Conservation (phyloP, 345 rosid genomes). For the Populus simonii region DNA sequence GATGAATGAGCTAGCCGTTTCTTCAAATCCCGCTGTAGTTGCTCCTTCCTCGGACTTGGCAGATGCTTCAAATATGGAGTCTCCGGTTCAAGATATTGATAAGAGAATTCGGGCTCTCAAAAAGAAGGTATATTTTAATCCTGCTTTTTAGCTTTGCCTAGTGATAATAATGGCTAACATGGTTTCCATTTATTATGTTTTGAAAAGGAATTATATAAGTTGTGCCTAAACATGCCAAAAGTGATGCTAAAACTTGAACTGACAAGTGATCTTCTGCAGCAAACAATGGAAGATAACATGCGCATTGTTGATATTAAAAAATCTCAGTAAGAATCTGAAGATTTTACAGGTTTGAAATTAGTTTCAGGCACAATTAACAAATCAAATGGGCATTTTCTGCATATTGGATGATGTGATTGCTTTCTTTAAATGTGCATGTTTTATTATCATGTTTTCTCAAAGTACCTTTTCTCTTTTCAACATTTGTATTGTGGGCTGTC, state of each 20-base stretch:
- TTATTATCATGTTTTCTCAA: neutral
- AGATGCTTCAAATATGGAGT: conserved; percentile 36
- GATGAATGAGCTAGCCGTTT: conserved; percentile 59
- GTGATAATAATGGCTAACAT: neutral
- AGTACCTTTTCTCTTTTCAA: neutral
- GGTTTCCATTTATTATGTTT: neutral
- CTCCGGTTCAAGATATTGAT: conserved; percentile 57
- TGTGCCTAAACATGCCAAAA: neutral
- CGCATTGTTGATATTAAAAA: neutral
- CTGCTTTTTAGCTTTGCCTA: conserved; percentile 3
- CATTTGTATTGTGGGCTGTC: neutral
- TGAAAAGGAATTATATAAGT: conserved; percentile 4
- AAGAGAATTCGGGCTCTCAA: conserved; percentile 81
- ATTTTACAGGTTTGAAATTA: neutral
- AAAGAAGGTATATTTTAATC: conserved; percentile 64
- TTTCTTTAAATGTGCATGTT: neutral
- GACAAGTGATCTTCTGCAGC: neutral
- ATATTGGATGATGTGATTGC: neutral
- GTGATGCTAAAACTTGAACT: neutral
- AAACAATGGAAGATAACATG: neutral
- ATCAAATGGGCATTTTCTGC: neutral
- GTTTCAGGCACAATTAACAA: neutral
- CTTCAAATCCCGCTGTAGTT: conserved; percentile 36
- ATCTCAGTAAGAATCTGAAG: neutral
- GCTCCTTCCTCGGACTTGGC: conserved; percentile 34